These are phyloP conservation scores for Candida sojae DNA, from an alignment of 1,139 yeast species.

Conservation along the genomic window DNA sequence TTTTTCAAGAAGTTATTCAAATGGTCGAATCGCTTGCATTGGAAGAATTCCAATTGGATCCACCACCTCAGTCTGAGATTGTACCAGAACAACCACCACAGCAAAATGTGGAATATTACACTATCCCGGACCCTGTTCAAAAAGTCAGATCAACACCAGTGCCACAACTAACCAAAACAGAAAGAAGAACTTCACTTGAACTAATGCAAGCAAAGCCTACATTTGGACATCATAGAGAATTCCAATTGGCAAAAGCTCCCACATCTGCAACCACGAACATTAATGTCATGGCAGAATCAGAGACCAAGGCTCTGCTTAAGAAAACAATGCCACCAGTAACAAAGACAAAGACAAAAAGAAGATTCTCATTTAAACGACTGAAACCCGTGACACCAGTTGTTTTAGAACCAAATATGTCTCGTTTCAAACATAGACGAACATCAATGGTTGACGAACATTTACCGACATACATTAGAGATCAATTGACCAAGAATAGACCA, in stretches of 20 bases:
- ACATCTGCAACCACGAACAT: slow-evolving; percentile 36
- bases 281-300: slow-evolving; percentile 36
- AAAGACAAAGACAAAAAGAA: slow-evolving; percentile 1
- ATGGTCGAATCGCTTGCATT: slow-evolving; percentile 19
- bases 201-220: slow-evolving; percentile 25
- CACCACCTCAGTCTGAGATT: slow-evolving; percentile 4
- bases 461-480: slow-evolving; percentile 41
- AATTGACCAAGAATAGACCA: slow-evolving; percentile 18
- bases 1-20: slow-evolving; percentile 22
- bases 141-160: slow-evolving; percentile 13
- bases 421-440: slow-evolving; percentile 22
- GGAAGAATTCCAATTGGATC: slow-evolving; percentile 14
- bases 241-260: slow-evolving; percentile 32
- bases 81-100: neutral
- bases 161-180: slow-evolving; percentile 24
- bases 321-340: neutral
- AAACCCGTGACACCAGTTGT: neutral
- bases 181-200: slow-evolving; percentile 35
- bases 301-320: slow-evolving; percentile 10
- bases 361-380: neutral
- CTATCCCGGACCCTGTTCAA: neutral
- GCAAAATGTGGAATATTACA: neutral
- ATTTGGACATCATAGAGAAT: slow-evolving; percentile 12
- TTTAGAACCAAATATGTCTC: neutral
- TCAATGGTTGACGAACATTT: slow-evolving; percentile 42